Conservation (phyloP, 78 protist genomes). For the Dictyostelium intermedium region DNA sequence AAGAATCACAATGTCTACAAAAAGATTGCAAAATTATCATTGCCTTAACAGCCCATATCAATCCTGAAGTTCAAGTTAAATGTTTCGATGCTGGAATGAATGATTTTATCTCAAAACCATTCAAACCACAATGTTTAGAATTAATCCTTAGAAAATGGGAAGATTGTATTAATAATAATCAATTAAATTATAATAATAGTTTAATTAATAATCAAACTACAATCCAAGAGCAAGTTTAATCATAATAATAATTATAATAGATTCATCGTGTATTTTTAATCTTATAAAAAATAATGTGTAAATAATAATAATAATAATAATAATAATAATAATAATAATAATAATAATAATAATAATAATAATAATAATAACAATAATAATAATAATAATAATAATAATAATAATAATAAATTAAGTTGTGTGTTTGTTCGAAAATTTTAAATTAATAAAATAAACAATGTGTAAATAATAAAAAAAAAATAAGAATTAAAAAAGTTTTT, state of each 20-base stretch:
- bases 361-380: no score
- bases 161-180: not conserved
- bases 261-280: not conserved
- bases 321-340: no score
- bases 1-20: not conserved
- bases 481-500: not conserved
- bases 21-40: slow-evolving; percentile 20
- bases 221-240: not conserved
- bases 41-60: slow-evolving; percentile 35
- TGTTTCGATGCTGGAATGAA: slow-evolving; percentile 51
- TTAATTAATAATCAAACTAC: not conserved
- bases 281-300: not conserved
- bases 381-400: no score
- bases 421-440: not conserved
- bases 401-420: no score
- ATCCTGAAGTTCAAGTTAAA: not conserved
- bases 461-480: not conserved
- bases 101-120: slow-evolving; percentile 27
- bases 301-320: not conserved
- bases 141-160: slow-evolving; percentile 34
- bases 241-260: not conserved
- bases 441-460: not conserved
- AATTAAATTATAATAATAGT: not conserved
- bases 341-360: no score
- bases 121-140: not conserved